Base-by-base conservation (phyloP, 352 stramenopile genomes). In the Proteromonas lacertae region DNA sequence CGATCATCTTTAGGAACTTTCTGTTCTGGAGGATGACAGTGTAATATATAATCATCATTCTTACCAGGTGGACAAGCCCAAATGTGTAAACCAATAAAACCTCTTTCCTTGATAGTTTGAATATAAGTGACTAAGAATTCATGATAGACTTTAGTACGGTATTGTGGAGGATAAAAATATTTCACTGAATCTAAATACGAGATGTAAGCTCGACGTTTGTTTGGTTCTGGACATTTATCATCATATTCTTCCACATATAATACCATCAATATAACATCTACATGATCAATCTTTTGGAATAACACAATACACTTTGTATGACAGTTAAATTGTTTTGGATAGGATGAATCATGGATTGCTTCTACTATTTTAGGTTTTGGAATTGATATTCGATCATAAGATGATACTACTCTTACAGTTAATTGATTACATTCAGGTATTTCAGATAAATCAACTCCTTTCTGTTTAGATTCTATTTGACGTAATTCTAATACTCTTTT, bases 231-330 rank as follows among this genome's bases (percentile, higher is more conserved):
- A 55, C 89, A 84, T 40, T 88, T 73, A 42, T 93, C 73, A 45
- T 92, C 84, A 47, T 96, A 95, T 48, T 98, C 86, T 49, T 98
- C 92, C 4, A 96, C 81, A 49, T 98, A 99, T 50, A 99, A 89
- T 29, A 78, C 84, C 52, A 99, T 99, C 0, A 99, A 55, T 39
- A 97, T 71, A 3, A 95, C 79, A 48, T 93, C 91, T 12, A 97
- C 82, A 21, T 82, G 83, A 49, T 99, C 78, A 40, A 97, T 79
- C 50, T 93, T 81, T 56, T 99, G 84, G 50, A 99, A 97, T 44
- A 99, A 80, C 43, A 93, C 74, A 35, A 96, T 71, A 49, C 83
- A 96, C 52, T 96, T 96, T 42, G 77, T 91, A 41, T 88, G 77
- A 50, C 81, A 80, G 10, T 69, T 68, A 29, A 64, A 58, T 21